phyloP scores from a whole-genome alignment of 257 asterid genomes.

The Salvia hispanica region DNA sequence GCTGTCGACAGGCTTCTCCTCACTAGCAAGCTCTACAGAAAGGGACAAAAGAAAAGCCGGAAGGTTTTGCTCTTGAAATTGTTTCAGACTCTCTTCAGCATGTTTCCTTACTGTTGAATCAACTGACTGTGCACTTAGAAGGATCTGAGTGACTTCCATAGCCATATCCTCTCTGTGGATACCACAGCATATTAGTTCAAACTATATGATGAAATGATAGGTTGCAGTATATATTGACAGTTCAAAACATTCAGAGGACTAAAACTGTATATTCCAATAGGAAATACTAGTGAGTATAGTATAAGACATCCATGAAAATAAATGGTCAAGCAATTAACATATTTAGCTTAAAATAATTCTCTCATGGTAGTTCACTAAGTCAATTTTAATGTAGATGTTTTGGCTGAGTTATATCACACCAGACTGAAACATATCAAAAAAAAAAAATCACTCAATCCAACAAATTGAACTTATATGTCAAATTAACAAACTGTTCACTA shows the following conservation, averaged over 20 bases:
- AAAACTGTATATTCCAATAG: not conserved
- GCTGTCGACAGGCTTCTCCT: constrained; percentile 80
- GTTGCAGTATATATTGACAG: not conserved
- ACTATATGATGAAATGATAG: not conserved
- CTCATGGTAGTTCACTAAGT: too few relatives aligned
- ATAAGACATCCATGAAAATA: too few relatives aligned
- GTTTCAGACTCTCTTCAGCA: constrained; percentile 73
- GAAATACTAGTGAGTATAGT: not conserved
- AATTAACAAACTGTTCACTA: too few relatives aligned
- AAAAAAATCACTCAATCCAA: too few relatives aligned
- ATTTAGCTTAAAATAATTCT: too few relatives aligned
- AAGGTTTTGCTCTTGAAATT: constrained; percentile 90
- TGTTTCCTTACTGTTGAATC: constrained; percentile 73
- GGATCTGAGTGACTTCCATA: constrained; percentile 86
- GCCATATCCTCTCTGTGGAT: constrained; percentile 54
- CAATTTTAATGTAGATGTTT: too few relatives aligned
- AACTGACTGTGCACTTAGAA: constrained; percentile 73
- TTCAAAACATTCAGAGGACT: not conserved
- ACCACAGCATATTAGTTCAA: constrained; percentile 13
- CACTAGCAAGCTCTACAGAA: constrained; percentile 78
- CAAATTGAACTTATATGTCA: too few relatives aligned
- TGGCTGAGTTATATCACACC: too few relatives aligned
- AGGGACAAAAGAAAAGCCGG: constrained; percentile 70
- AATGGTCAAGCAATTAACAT: too few relatives aligned
- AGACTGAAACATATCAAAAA: too few relatives aligned